Evolutionary conservation across 2,329 filamentous ascomycete species (phyloP).

Genomic region (Diaporthe sp.): DNA sequence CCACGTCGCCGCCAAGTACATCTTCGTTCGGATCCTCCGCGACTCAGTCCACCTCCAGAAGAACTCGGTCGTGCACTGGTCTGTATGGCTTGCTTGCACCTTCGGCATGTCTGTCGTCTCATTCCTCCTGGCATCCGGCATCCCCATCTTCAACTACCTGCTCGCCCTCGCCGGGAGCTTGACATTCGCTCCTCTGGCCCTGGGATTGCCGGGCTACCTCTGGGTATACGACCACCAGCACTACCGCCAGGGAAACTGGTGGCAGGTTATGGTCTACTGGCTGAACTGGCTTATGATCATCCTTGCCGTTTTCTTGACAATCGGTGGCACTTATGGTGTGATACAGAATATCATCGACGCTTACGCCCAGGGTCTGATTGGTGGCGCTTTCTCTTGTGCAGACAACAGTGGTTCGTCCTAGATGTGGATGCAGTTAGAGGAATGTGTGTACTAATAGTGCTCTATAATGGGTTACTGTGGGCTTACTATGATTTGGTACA

Average conservation of each 20-base stretch:
- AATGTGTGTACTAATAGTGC: background rate
- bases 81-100: slow-evolving; percentile 49
- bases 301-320: slow-evolving; percentile 39
- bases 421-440: background rate
- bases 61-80: slow-evolving; percentile 49
- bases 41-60: slow-evolving; percentile 49
- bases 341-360: slow-evolving; percentile 39
- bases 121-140: slow-evolving; percentile 47
- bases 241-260: slow-evolving; percentile 18
- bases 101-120: slow-evolving; percentile 44
- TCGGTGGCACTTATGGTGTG: slow-evolving; percentile 40
- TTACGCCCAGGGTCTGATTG: slow-evolving; percentile 37
- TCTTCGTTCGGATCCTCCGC: slow-evolving; percentile 52
- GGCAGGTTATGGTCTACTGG: slow-evolving; percentile 27
- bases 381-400: slow-evolving; percentile 40
- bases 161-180: slow-evolving; percentile 41
- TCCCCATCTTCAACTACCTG: slow-evolving; percentile 48
- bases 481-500: background rate
- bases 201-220: slow-evolving; percentile 33
- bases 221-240: slow-evolving; percentile 38
- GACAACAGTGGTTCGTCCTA: slow-evolving; percentile 36
- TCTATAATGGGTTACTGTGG: background rate
- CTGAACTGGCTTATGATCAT: slow-evolving; percentile 38
- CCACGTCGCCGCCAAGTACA: slow-evolving; percentile 52
- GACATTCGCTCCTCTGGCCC: slow-evolving; percentile 39